Percentiles rank a stretch among this genome's conserved stretches.
phyloP scores from a whole-genome alignment of 306 rosid species.

The Casuarina glauca region DNA sequence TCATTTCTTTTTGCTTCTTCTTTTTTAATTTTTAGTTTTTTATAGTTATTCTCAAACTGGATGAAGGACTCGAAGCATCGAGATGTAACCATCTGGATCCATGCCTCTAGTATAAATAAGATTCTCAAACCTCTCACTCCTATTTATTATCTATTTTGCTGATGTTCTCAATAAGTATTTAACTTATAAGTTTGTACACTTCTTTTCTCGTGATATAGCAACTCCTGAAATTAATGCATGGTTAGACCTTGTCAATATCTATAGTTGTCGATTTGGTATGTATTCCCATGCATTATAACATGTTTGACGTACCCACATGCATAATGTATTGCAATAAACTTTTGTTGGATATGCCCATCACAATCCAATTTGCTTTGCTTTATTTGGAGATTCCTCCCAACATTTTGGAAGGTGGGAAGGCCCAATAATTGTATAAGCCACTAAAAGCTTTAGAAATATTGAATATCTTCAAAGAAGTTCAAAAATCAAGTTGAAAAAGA shows the following conservation, averaged over 20 bases:
- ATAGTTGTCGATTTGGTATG: conserved; percentile 82
- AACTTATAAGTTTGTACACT: conserved; percentile 16
- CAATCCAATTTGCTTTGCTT: conserved; percentile 92
- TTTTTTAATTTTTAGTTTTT: not conserved
- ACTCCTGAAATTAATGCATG: conserved; percentile 91
- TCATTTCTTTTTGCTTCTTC: not conserved
- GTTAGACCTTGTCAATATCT: conserved; percentile 55
- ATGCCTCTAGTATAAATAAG: conserved; percentile 65
- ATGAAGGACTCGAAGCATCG: conserved; percentile 97
- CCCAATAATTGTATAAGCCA: conserved; percentile 51
- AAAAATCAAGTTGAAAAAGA: too few species aligned
- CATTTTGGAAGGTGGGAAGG: conserved; percentile 90
- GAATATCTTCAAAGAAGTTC: too few species aligned
- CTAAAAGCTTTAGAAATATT: too few species aligned
- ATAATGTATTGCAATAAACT: conserved; percentile 83
- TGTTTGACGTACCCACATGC: conserved; percentile 96
- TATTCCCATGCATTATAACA: conserved; percentile 96
- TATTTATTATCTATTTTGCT: not conserved
- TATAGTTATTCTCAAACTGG: conserved; percentile 91
- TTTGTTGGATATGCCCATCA: conserved; percentile 71
- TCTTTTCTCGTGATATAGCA: conserved; percentile 55
- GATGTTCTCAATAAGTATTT: conserved; percentile 5
- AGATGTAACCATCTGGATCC: conserved; percentile 77
- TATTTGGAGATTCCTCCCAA: conserved; percentile 93
- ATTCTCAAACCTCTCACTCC: not conserved